Evolutionary conservation across 441 rosid genomes (phyloP), one percentile per base, ranked within the genome.

Genomic region (Erodium texanum): DNA sequence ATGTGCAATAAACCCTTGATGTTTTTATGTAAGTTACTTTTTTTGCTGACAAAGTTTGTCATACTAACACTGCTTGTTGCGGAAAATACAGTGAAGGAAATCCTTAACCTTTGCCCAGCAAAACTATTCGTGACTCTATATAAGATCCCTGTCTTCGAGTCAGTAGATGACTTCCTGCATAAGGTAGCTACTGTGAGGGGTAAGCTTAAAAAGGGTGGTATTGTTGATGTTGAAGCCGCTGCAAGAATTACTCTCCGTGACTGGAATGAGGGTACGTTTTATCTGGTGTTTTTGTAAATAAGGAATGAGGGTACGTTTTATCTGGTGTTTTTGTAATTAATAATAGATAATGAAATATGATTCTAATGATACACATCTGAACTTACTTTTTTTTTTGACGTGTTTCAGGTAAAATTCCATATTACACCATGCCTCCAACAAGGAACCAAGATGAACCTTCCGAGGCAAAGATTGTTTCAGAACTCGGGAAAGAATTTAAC

Each of bases 191-290:
- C 85, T 27, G 94, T 94, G 1, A 87, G 96, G 74, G 99, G 97
- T 24, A 88, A 86, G 82, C 96, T 94, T 11, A 91, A 89, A 74
- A 93, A 93, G 79, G 97, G 99, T 74, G 97, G 99, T 69, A 69
- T 89, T 69, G 87, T 88, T 65, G 96, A 93, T 77, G 88, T 84
- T 54, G 96, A 89, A 6, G 89, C 96, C 67, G 84, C 96, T 66
- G 96, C 99, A n/a, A 86, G 91, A 75, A 86, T 91, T 68, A 83
- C 89, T 73, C 81, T 93, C 79, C 99, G 84, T 56, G 97, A 93
- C 80, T 93, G 97, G 99, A 93, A 89, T 78, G 90, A 89, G 70
- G 98, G 97, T 90, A 27, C 4, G 29, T 27, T 1, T 27, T 27
- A 4, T 27, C 1, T 27, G 4, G 29, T 1, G 4, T 27, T 27